Base-by-base conservation (phyloP, 805 yeast genomes). In the Monosporozyma solicola region DNA sequence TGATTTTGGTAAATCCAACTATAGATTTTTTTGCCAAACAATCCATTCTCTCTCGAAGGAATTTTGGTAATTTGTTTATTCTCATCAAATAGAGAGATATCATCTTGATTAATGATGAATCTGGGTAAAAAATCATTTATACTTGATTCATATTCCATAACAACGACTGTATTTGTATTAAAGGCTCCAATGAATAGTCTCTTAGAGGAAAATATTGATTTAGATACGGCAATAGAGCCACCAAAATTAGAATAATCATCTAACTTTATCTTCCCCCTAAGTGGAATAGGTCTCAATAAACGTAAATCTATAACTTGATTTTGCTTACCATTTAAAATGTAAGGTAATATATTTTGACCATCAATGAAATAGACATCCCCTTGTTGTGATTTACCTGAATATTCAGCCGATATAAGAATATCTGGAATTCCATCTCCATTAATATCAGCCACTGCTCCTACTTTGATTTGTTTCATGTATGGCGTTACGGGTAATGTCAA, bases 371-470 rank as follows among this genome's bases (percentile, higher is more conserved):
- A 49, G 5, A 52, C 55, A 51, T 59, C 51, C 5, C 67, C 67
- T 10, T 55, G 54, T 45, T 63, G 63, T n/a, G 59, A 54, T 4
- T 54, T 50, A 50, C 75, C 83, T 31, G 69, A 64, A 48, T 63
- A 67, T 2, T 77, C 74, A 0, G 82, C 74, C 0, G 78, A 74
- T 2, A 82, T 60, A 2, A 79, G 53, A 11, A 82, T 54, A 46
- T 76, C 80, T 0, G 68, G 69, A 5, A 64, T 53, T 0, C 74
- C 76, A 55, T 74, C 78, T 5, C 60, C 63, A 57, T 70, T 67
- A 7, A 71, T 47, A 54, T 74, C 75, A 15, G 61, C 68, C 0
- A 67, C 62, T 0, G 59, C 51, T 10, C 2, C 84, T 80, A 54
- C 74, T 68, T 24, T 41, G 45, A 13, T 60, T 49, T 9, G 61